Percentiles rank a stretch among this genome's conserved stretches.
These are phyloP conservation scores for Mallotus nudiflorus DNA, from an alignment of 345 rosid genomes.

Conservation along the genomic window DNA sequence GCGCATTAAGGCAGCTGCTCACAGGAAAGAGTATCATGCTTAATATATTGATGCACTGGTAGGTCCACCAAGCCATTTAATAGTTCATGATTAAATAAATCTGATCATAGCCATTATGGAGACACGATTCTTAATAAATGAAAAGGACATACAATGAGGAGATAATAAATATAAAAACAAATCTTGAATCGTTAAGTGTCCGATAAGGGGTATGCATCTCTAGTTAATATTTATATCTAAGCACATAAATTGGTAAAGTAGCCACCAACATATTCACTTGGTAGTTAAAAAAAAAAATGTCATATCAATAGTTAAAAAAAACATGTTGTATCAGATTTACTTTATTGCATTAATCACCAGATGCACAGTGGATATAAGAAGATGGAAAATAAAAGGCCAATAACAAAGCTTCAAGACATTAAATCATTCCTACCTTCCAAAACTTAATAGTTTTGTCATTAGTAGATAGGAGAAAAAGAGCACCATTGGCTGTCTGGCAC, in stretches of 20 bases:
- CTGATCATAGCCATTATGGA: not conserved
- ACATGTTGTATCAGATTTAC: not conserved
- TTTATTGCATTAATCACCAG: not conserved
- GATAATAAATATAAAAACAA: no score
- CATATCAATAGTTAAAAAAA: no score
- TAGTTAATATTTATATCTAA: not conserved
- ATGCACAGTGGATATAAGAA: not conserved
- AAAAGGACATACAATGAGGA: not conserved
- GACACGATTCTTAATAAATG: not conserved
- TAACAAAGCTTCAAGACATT: conserved; percentile 4
- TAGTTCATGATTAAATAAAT: not conserved
- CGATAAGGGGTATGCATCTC: not conserved
- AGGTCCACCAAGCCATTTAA: no score
- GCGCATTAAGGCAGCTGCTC: not conserved
- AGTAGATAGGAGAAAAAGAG: conserved; percentile 91
- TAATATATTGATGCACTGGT: no score
- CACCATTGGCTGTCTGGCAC: conserved; percentile 92
- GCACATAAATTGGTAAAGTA: not conserved
- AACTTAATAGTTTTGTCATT: conserved; percentile 98
- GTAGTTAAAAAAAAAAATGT: not conserved
- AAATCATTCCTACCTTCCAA: conserved; percentile 76
- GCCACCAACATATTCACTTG: not conserved
- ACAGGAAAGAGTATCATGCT: not conserved
- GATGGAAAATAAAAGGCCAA: not conserved
- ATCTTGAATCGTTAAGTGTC: not conserved